phyloP scores from a whole-genome alignment of 2,329 filamentous ascomycete species.

The Madurella mycetomatis region DNA sequence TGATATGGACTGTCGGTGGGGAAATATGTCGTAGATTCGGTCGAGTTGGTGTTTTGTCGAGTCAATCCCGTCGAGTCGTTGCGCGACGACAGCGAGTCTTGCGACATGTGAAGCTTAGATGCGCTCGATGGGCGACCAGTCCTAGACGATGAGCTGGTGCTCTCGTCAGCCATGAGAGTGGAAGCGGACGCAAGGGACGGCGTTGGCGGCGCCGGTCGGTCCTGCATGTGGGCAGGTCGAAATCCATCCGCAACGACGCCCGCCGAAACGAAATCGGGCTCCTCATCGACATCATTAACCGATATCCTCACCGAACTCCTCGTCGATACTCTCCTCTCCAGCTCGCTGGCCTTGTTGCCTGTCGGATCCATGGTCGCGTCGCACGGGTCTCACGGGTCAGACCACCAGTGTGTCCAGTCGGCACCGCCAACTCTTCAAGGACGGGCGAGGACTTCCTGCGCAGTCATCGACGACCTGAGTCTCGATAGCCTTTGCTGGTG shows the following conservation, averaged over 20 bases:
- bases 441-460: constrained; percentile 11
- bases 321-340: constrained; percentile 41
- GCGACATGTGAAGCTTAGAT: constrained; percentile 46
- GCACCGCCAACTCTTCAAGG: constrained; percentile 20
- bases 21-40: constrained; percentile 35
- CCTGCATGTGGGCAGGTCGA: constrained; percentile 33
- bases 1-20: constrained; percentile 61
- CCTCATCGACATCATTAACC: constrained; percentile 37
- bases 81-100: constrained; percentile 48
- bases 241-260: constrained; percentile 52
- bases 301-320: constrained; percentile 40
- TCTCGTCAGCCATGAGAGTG: constrained; percentile 13
- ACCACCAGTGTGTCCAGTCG: not conserved
- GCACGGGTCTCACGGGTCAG: not conserved
- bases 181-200: constrained; percentile 25
- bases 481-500: too few relatives aligned
- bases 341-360: constrained; percentile 36
- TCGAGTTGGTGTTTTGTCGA: constrained; percentile 33
- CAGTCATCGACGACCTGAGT: constrained; percentile 17
- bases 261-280: constrained; percentile 46
- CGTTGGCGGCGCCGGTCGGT: constrained; percentile 18
- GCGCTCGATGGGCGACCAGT: constrained; percentile 49
- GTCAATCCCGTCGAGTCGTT: constrained; percentile 20
- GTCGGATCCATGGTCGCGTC: constrained; percentile 38
- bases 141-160: constrained; percentile 25